Evolutionary conservation across 257 asterid species (phyloP), one percentile per base, ranked within the genome.

Genomic region (Ajuga chamaepitys): DNA sequence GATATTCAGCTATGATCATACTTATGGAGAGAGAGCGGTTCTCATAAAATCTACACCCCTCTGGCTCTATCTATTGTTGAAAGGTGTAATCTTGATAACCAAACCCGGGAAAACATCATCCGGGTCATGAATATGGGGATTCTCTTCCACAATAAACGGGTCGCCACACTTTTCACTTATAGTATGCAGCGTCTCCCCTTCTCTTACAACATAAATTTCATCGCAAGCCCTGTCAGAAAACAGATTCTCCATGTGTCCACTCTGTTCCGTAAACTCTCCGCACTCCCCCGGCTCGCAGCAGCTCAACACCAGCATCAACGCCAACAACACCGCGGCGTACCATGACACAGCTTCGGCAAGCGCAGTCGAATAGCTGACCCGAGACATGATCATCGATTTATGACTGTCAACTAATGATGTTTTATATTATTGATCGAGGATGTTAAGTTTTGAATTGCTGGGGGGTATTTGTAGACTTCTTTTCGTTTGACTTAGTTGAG

Each of bases 121-220:
- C 42, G 95, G 95, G 74, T 86, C 96, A 70, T 90, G 88, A 28
- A 90, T 90, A 67, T 90, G 97, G 2, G 97, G 95, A 46, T 90
- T 90, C 83, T 90, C 90, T 77, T 90, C 95, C 0, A 90, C 95
- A 4, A 87, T 90, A 45, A 51, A 90, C 38, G 95, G 95, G 81
- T 89, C 97, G 0, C 89, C 89, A 41, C 95, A 89, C 58, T 83
- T 89, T 0, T 85, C 95, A 51, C 96, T 86, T 1, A 88, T 86
- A 0, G 85, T 84, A 45, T 88, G 87, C 76, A 86, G 67, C 26
- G 95, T 89, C 73, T 89, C 97, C 4, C 97, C 97, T 77, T 89
- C 95, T 13, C 80, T 55, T 0, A 87, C 95, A 1, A 87, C 90
- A 32, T 90, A 90, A 0, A 90, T 87, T 46, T 90, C 95, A 38